Percentiles rank a stretch among this genome's conserved stretches.
These are phyloP conservation scores for Apiospora aurea DNA, from an alignment of 2,329 filamentous ascomycete genomes.

Conservation along the genomic window DNA sequence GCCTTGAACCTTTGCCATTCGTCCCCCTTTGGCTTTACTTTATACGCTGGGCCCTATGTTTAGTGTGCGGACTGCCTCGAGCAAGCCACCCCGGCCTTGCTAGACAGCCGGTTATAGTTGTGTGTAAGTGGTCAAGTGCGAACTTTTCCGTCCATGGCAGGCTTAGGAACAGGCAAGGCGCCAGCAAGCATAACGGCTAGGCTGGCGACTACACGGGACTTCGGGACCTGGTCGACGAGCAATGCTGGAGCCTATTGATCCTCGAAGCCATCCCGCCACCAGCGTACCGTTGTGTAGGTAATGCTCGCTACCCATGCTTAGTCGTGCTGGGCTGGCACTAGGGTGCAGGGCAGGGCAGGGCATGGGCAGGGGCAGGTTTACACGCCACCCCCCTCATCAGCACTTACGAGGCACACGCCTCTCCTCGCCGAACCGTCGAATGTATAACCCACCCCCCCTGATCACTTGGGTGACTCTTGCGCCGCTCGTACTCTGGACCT, in stretches of 20 bases:
- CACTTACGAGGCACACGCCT: neutral
- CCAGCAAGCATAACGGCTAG: constrained; percentile 7
- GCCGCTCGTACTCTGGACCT: constrained; percentile 25
- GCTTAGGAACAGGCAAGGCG: constrained; percentile 19
- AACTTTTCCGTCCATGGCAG: constrained; percentile 1
- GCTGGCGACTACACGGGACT: constrained; percentile 16
- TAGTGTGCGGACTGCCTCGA: constrained; percentile 11
- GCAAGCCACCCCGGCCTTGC: neutral
- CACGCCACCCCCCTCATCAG: constrained; percentile 16
- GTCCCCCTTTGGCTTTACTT: constrained; percentile 11
- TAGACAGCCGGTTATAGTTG: neutral
- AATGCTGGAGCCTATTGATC: constrained; percentile 30
- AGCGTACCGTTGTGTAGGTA: constrained; percentile 10
- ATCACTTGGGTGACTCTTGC: neutral
- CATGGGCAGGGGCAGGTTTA: constrained; percentile 21
- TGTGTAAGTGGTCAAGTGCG: constrained; percentile 18
- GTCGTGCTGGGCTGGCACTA: constrained; percentile 23
- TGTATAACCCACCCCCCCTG: constrained; percentile 9
- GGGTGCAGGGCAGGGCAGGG: constrained; percentile 18
- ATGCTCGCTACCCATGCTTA: constrained; percentile 17
- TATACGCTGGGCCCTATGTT: constrained; percentile 16
- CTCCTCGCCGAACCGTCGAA: neutral
- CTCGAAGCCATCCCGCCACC: constrained; percentile 25
- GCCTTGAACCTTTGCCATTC: constrained; percentile 4
- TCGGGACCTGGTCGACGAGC: constrained; percentile 24